Evolutionary conservation across 495 filamentous ascomycete species (phyloP).

Genomic region (Neurospora discreta): DNA sequence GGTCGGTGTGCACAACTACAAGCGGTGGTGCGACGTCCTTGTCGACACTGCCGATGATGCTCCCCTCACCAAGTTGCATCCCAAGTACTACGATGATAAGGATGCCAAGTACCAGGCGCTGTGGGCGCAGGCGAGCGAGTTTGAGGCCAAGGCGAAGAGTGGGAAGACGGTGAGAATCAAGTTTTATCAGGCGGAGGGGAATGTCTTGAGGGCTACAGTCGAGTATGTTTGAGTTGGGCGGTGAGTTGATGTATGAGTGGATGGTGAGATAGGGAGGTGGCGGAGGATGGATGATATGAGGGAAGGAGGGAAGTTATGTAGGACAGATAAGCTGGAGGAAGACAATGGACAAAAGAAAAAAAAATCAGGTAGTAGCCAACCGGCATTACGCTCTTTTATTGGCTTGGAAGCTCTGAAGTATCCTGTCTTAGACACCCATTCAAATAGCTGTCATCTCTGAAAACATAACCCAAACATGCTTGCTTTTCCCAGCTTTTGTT

Average conservation of each 20-base stretch:
- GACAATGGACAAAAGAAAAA: neutral
- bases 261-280: neutral
- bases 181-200: constrained; percentile 3
- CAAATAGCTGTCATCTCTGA: neutral
- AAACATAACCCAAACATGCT: neutral
- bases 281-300: neutral
- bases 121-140: constrained; percentile 3
- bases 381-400: neutral
- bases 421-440: neutral
- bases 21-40: constrained; percentile 5
- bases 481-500: neutral
- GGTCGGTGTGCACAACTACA: constrained; percentile 5
- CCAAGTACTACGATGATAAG: constrained; percentile 3
- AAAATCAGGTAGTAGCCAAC: too few species aligned
- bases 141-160: neutral
- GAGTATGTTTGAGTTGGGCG: neutral
- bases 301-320: neutral
- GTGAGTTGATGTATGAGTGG: neutral
- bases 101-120: constrained; percentile 2
- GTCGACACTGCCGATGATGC: neutral
- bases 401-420: neutral
- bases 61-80: neutral
- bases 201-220: constrained; percentile 1
- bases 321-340: neutral
- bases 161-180: neutral